Conservation (phyloP, 202 grass and related monocot species). For the Panicum hallii region DNA sequence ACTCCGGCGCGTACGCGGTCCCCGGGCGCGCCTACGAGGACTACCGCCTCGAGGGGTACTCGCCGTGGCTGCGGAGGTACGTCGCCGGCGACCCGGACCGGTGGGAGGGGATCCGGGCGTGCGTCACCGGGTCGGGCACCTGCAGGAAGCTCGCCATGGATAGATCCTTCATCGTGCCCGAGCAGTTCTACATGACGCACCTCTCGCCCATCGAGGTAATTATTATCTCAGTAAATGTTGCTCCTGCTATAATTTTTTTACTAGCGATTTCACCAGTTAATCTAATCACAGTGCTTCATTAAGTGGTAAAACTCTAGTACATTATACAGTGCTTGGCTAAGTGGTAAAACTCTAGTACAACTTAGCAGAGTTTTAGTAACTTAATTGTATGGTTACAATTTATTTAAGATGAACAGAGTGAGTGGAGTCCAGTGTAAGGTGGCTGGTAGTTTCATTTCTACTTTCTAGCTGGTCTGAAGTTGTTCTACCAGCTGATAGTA, state of each 20-base stretch:
- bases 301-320: not conserved
- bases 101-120: constrained; percentile 61
- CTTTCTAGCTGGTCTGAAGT: not conserved
- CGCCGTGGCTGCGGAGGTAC: constrained; percentile 59
- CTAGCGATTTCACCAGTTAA: too few relatives aligned
- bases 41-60: constrained; percentile 77
- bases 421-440: not conserved
- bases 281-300: not conserved
- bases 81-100: constrained; percentile 26
- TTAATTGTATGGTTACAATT: not conserved
- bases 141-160: constrained; percentile 60
- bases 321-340: not conserved
- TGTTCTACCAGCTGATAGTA: not conserved
- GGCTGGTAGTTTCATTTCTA: constrained; percentile 14
- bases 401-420: not conserved
- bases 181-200: constrained; percentile 67
- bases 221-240: not conserved
- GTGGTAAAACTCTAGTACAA: not conserved
- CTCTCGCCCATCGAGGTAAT: constrained; percentile 79
- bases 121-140: constrained; percentile 53
- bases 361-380: not conserved
- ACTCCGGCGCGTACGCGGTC: constrained; percentile 41
- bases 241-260: not conserved
- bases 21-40: constrained; percentile 64
- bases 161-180: constrained; percentile 56